Conservation (phyloP, 2,329 filamentous ascomycete genomes). For the Tothia fuscella region DNA sequence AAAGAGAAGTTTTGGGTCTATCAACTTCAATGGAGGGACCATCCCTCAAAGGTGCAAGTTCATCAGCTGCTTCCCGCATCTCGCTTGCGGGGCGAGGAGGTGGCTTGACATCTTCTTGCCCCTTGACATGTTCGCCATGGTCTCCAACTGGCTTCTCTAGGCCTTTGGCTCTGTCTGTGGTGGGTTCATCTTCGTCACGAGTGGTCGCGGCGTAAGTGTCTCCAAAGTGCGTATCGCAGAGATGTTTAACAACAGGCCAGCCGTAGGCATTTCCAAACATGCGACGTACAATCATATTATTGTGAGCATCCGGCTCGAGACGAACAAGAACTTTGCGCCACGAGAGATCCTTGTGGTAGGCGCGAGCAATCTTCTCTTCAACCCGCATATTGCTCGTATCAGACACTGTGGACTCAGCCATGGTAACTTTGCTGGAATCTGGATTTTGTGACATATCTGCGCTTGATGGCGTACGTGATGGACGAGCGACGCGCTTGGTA, state of each 20-base stretch:
- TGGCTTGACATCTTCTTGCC: constrained; percentile 17
- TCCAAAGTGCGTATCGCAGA: constrained; percentile 89
- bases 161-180: constrained; percentile 56
- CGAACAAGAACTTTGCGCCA: constrained; percentile 97
- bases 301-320: constrained; percentile 92
- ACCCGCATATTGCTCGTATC: constrained; percentile 57
- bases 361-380: constrained; percentile 94
- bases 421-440: constrained; percentile 19
- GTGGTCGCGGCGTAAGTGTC: constrained; percentile 55
- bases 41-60: constrained; percentile 21
- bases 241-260: constrained; percentile 91
- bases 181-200: constrained; percentile 54
- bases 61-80: constrained; percentile 33
- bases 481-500: constrained; percentile 28
- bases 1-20: not conserved
- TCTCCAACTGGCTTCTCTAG: constrained; percentile 43
- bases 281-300: constrained; percentile 92
- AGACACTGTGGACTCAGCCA: not conserved
- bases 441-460: constrained; percentile 10
- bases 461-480: not conserved
- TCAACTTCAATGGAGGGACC: not conserved
- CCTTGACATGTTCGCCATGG: constrained; percentile 54
- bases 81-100: constrained; percentile 23
- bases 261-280: constrained; percentile 97
- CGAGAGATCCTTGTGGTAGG: constrained; percentile 80